A percentile compares a stretch with the other conserved stretches of the same genome.
These are phyloP conservation scores for Cystobasidium tubakii DNA, from an alignment of 768 basidiomycete genomes.

Conservation along the genomic window DNA sequence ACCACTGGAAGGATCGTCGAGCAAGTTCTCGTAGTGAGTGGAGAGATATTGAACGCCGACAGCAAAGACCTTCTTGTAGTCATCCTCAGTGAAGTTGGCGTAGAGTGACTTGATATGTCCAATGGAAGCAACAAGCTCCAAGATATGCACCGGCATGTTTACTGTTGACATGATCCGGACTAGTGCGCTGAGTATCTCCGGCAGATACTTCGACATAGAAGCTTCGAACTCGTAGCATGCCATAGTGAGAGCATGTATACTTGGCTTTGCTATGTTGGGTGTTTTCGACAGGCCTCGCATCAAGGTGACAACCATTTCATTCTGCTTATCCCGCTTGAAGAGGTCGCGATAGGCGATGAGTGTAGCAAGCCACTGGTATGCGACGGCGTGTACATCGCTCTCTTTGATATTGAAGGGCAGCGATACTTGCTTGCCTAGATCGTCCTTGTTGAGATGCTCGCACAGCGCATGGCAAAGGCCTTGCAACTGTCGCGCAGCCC, in stretches of 20 bases:
- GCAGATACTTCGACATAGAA: constrained; percentile 71
- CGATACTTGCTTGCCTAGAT: constrained; percentile 56
- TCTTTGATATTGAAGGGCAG: constrained; percentile 54
- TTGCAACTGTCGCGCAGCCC: constrained; percentile 61
- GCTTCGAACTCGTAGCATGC: constrained; percentile 77
- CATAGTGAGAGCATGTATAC: constrained; percentile 80
- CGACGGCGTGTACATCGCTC: constrained; percentile 78
- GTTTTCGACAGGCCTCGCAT: constrained; percentile 50
- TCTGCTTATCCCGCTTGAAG: constrained; percentile 57
- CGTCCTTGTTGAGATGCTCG: constrained; percentile 59
- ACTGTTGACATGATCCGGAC: constrained; percentile 91
- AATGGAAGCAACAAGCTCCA: constrained; percentile 80
- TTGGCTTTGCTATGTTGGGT: constrained; percentile 64
- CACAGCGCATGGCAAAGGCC: constrained; percentile 65
- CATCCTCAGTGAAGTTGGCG: constrained; percentile 80
- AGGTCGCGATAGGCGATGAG: constrained; percentile 77
- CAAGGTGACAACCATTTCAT: constrained; percentile 52
- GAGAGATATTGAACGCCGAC: constrained; percentile 90
- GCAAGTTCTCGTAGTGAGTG: constrained; percentile 57
- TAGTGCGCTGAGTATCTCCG: constrained; percentile 75
- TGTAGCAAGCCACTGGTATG: constrained; percentile 79
- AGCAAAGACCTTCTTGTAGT: constrained; percentile 89
- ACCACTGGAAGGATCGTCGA: constrained; percentile 28
- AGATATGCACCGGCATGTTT: constrained; percentile 89
- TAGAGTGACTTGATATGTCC: constrained; percentile 73